Evolutionary conservation across 441 rosid species (phyloP).

Genomic region (Capsella rubella): DNA sequence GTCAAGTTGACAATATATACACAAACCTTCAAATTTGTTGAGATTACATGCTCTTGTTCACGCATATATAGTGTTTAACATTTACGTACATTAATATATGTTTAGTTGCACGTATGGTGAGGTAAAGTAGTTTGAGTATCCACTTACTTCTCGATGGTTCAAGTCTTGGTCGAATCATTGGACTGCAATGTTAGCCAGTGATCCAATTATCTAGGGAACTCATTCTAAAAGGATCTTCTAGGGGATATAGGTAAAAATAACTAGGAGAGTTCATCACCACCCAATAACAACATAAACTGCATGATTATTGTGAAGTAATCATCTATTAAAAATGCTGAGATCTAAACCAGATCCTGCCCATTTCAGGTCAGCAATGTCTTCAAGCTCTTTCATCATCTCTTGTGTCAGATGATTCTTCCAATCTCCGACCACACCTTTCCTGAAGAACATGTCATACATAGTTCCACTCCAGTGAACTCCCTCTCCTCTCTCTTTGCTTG

Average conservation of each 20-base stretch:
- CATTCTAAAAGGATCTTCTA: neutral
- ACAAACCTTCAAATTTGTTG: too few relatives aligned
- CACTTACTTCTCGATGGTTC: slow-evolving; percentile 1
- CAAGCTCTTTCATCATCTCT: slow-evolving; percentile 45
- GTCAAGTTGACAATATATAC: too few relatives aligned
- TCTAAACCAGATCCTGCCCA: slow-evolving; percentile 38
- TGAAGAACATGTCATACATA: slow-evolving; percentile 40
- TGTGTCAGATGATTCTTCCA: slow-evolving; percentile 47
- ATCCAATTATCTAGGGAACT: neutral
- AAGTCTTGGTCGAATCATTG: neutral
- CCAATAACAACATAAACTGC: slow-evolving; percentile 8
- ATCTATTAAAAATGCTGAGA: slow-evolving; percentile 33
- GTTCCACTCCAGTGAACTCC: slow-evolving; percentile 43
- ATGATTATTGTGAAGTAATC: slow-evolving; percentile 20
- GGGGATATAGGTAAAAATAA: neutral
- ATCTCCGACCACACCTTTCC: slow-evolving; percentile 46
- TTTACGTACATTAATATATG: neutral
- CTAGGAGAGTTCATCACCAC: neutral
- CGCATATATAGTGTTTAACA: neutral
- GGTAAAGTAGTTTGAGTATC: slow-evolving; percentile 7
- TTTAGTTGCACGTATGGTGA: neutral
- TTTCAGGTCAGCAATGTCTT: slow-evolving; percentile 36
- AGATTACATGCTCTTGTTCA: slow-evolving; percentile 7
- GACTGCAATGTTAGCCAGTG: neutral
- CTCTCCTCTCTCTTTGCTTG: slow-evolving; percentile 42